A percentile compares a stretch with the other conserved stretches of the same genome.
Evolutionary conservation across 2,329 filamentous ascomycete species (phyloP).

Genomic region (Phoma sp.): DNA sequence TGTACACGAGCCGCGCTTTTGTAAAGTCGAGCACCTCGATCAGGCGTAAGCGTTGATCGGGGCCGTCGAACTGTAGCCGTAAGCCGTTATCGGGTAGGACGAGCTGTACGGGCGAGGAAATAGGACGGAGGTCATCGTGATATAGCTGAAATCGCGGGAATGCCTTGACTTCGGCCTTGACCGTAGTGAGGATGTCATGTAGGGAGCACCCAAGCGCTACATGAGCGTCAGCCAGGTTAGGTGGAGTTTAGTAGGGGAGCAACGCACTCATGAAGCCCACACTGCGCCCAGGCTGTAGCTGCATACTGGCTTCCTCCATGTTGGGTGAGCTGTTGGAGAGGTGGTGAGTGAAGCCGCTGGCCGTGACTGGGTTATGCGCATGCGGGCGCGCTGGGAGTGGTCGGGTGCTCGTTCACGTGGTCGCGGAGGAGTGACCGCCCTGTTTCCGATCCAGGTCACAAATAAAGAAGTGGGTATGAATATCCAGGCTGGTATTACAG

Average conservation of each 20-base stretch:
- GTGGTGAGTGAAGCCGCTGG: slow-evolving; percentile 15
- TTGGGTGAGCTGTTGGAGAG: slow-evolving; percentile 4
- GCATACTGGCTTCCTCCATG: slow-evolving; percentile 44
- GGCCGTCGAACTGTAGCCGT: slow-evolving; percentile 89
- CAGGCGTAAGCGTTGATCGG: slow-evolving; percentile 86
- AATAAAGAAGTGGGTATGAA: neutral
- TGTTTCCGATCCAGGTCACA: neutral
- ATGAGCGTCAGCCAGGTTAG: slow-evolving; percentile 19
- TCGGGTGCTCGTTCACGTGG: slow-evolving; percentile 39
- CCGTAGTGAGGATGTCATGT: slow-evolving; percentile 83
- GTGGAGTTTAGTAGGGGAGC: neutral
- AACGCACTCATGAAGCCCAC: slow-evolving; percentile 50
- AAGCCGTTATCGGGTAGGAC: slow-evolving; percentile 84
- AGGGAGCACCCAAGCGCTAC: slow-evolving; percentile 87
- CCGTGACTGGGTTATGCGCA: neutral
- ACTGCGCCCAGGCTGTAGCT: slow-evolving; percentile 36
- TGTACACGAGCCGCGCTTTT: slow-evolving; percentile 83
- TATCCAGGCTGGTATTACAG: neutral
- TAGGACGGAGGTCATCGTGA: slow-evolving; percentile 77
- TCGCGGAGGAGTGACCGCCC: slow-evolving; percentile 9
- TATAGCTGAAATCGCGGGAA: slow-evolving; percentile 84
- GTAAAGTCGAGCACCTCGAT: slow-evolving; percentile 92
- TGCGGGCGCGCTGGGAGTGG: slow-evolving; percentile 4
- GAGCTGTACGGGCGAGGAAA: slow-evolving; percentile 76
- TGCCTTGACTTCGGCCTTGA: slow-evolving; percentile 83